Conservation (phyloP, 176 grass and related monocot species). For the Tuctoria greenei region DNA sequence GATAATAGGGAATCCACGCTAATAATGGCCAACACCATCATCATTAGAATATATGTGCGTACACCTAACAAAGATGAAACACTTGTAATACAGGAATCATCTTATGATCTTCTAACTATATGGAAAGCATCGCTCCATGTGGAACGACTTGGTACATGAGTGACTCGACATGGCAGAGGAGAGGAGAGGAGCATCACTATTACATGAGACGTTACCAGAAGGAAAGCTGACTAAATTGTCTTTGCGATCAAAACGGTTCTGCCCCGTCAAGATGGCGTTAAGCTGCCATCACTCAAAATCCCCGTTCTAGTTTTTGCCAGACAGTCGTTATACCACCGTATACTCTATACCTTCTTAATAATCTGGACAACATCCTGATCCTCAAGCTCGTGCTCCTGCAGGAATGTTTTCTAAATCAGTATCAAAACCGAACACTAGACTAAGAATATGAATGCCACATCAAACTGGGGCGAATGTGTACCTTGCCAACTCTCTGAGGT, state of each 20-base stretch:
- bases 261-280: not conserved
- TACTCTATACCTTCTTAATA: slow-evolving; percentile 83
- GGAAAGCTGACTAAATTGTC: slow-evolving; percentile 24
- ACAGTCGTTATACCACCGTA: not conserved
- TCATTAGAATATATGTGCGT: not conserved
- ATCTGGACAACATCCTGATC: slow-evolving; percentile 98
- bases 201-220: not conserved
- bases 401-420: not conserved
- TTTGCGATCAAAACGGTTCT: not conserved
- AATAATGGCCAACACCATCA: not conserved
- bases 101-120: slow-evolving; percentile 22
- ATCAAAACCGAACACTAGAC: not conserved
- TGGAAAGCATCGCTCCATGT: slow-evolving; percentile 28
- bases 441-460: not conserved
- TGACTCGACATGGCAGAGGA: not conserved
- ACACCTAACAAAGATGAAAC: not conserved
- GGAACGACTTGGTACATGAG: not conserved
- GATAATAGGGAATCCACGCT: not conserved
- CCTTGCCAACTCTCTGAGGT: slow-evolving; percentile 96
- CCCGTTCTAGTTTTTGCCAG: slow-evolving; percentile 10
- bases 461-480: slow-evolving; percentile 12
- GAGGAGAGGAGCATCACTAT: slow-evolving; percentile 3
- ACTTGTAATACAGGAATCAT: not conserved
- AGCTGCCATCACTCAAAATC: slow-evolving; percentile 28
- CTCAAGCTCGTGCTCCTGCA: slow-evolving; percentile 94